Base-by-base conservation (phyloP, 257 asterid genomes). In the Nyctanthes arbortristis region DNA sequence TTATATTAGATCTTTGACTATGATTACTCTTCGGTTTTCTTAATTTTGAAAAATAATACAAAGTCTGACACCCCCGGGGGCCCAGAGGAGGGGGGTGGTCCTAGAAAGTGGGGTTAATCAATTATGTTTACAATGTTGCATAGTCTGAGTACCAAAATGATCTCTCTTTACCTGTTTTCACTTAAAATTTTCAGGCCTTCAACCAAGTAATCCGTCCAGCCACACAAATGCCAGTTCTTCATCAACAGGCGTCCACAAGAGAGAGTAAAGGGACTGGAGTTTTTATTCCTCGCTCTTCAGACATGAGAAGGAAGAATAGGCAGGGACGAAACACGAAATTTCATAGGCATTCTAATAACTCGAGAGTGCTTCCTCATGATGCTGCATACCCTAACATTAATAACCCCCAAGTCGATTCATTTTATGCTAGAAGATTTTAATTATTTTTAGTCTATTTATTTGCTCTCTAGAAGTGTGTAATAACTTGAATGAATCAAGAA, bases 231-330 rank as follows among this genome's bases (percentile, higher is more conserved):
- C 74, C 84, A 47, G 75, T 20, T 49, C 28, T n/a, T 47, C 57
- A 69, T 13, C 65, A 43, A 3, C 59, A 74, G 65, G 67, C 65
- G 2, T 61, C 68, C 81, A 87, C 78, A 67, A 83, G 89, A 75
- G 90, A 85, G 66, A 87, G 89, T 85, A 89, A 89, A 77, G 97
- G 97, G 22, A 92, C 97, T 1, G 96, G 97, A 61, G 97, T 92
- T 7, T 92, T 92, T 32, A 89, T 92, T 68, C 97, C 97, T 4
- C 88, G 77, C 45, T 82, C 91, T 20, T 67, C 86, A 9, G 80
- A 81, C 37, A 78, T 82, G 0, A 80, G 90, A 70, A 73, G 89
- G 72, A 89, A 79, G 70, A 83, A 67, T 49, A 82, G 74, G 73
- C 89, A 84, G 71, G 75, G 79, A 68, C 83, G 82, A 70, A 63